These are phyloP conservation scores for Neltuma alba DNA, from an alignment of 306 rosid genomes.

Conservation along the genomic window DNA sequence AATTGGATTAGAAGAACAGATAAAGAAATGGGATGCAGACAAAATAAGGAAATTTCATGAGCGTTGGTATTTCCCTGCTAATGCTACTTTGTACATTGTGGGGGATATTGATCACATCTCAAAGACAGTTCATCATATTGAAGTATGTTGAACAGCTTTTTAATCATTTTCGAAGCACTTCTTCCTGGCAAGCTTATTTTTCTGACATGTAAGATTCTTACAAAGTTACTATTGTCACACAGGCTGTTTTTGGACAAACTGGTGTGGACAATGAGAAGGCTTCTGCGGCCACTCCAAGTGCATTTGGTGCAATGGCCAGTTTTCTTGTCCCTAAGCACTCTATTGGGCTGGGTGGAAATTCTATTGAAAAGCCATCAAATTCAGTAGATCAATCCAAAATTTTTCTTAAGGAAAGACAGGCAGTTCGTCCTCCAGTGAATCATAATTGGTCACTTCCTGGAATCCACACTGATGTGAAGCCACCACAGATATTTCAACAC, in stretches of 20 bases:
- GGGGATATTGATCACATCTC: slow-evolving; percentile 90
- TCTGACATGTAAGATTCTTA: slow-evolving; percentile 36
- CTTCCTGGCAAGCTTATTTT: slow-evolving; percentile 21
- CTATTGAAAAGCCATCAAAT: slow-evolving; percentile 71
- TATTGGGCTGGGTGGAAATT: slow-evolving; percentile 77
- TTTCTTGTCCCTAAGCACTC: slow-evolving; percentile 97
- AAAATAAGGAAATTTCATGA: slow-evolving; percentile 97
- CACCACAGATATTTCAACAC: slow-evolving; percentile 95
- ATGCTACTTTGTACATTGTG: slow-evolving; percentile 94
- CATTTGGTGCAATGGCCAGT: slow-evolving; percentile 98
- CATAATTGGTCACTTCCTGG: slow-evolving; percentile 97
- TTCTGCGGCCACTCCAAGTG: slow-evolving; percentile 71
- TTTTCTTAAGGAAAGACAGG: slow-evolving; percentile 73
- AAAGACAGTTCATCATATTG: slow-evolving; percentile 80
- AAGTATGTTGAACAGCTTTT: slow-evolving; percentile 55
- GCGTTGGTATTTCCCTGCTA: slow-evolving; percentile 99
- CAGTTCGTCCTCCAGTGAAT: slow-evolving; percentile 93
- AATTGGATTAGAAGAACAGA: slow-evolving; percentile 97
- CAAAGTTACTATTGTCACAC: slow-evolving; percentile 39
- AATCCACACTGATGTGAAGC: slow-evolving; percentile 55
- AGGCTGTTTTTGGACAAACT: slow-evolving; percentile 88
- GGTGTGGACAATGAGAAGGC: slow-evolving; percentile 70
- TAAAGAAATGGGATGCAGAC: slow-evolving; percentile 97
- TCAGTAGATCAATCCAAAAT: slow-evolving; percentile 71
- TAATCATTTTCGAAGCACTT: slow-evolving; percentile 28